Evolutionary conservation across 768 basidiomycete species (phyloP).

Genomic region (Tylopilus vinaceipallidus): DNA sequence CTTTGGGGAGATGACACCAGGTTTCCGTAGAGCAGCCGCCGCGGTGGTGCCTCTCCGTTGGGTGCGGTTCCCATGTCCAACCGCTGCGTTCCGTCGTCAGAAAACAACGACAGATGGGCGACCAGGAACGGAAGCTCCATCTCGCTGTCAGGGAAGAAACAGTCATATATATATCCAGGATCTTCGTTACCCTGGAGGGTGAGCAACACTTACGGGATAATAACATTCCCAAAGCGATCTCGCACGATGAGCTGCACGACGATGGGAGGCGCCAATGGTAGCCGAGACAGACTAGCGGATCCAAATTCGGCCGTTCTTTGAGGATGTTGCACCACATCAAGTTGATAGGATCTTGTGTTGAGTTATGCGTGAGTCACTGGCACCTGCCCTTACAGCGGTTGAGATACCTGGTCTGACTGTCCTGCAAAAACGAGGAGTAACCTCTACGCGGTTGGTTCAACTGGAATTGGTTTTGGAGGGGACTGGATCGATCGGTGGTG

Average conservation of each 20-base stretch:
- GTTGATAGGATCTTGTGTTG: conserved; percentile 60
- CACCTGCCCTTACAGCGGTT: conserved; percentile 9
- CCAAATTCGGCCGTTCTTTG: conserved; percentile 81
- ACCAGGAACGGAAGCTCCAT: conserved; percentile 85
- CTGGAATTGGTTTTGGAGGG: conserved; percentile 35
- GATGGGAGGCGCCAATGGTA: conserved; percentile 82
- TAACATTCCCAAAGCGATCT: conserved; percentile 66
- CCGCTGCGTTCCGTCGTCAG: conserved; percentile 60
- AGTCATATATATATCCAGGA: conserved; percentile 21
- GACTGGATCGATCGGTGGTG: conserved; percentile 30
- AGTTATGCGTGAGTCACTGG: conserved; percentile 17
- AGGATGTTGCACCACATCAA: conserved; percentile 86
- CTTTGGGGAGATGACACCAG: conserved; percentile 81
- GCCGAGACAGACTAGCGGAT: conserved; percentile 65
- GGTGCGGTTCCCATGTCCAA: conserved; percentile 66
- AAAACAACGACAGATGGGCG: conserved; percentile 75
- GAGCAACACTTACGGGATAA: conserved; percentile 68
- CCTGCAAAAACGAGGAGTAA: conserved; percentile 56
- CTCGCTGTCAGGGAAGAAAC: conserved; percentile 51
- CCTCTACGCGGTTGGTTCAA: conserved; percentile 52
- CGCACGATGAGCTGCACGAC: conserved; percentile 77
- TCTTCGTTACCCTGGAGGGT: conserved; percentile 16
- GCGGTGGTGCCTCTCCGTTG: conserved; percentile 40
- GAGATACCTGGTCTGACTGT: conserved; percentile 52
- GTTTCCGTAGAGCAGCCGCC: conserved; percentile 77